Evolutionary conservation across 306 rosid species (phyloP).

Genomic region (Prunus kanzakura): DNA sequence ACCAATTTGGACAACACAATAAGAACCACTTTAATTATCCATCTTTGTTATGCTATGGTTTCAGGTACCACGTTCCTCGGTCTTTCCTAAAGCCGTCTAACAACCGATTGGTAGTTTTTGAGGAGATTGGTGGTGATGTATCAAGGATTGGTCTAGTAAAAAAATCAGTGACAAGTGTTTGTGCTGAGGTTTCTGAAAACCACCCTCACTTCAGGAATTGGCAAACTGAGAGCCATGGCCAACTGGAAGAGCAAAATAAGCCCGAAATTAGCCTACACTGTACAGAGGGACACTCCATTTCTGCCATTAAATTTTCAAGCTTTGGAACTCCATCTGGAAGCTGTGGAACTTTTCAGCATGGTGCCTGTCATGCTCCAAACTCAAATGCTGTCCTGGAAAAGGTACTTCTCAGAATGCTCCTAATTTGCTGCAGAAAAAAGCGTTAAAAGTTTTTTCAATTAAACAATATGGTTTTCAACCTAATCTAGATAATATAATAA

Average conservation of each 20-base stretch:
- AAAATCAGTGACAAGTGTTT: constrained; percentile 56
- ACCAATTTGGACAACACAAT: neutral
- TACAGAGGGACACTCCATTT: constrained; percentile 54
- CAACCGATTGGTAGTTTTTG: constrained; percentile 65
- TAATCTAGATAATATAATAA: neutral
- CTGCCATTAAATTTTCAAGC: constrained; percentile 77
- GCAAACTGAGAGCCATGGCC: constrained; percentile 38
- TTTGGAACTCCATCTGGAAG: constrained; percentile 77
- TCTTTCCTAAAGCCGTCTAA: constrained; percentile 72
- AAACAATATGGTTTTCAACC: constrained; percentile 1
- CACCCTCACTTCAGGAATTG: constrained; percentile 41
- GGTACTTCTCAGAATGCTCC: constrained; percentile 35
- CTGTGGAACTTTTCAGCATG: constrained; percentile 65
- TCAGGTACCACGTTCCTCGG: constrained; percentile 84
- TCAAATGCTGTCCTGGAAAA: constrained; percentile 52
- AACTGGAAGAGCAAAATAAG: constrained; percentile 34
- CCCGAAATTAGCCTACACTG: constrained; percentile 60
- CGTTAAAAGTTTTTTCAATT: neutral
- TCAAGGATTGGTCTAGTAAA: constrained; percentile 52
- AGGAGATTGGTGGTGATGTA: constrained; percentile 72
- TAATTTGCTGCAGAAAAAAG: neutral
- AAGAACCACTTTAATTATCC: neutral
- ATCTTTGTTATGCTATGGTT: constrained; percentile 15
- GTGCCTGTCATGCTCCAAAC: constrained; percentile 61
- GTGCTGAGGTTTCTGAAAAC: constrained; percentile 56